Conservation (phyloP, 2,329 filamentous ascomycete genomes). For the Xylaria sp. region DNA sequence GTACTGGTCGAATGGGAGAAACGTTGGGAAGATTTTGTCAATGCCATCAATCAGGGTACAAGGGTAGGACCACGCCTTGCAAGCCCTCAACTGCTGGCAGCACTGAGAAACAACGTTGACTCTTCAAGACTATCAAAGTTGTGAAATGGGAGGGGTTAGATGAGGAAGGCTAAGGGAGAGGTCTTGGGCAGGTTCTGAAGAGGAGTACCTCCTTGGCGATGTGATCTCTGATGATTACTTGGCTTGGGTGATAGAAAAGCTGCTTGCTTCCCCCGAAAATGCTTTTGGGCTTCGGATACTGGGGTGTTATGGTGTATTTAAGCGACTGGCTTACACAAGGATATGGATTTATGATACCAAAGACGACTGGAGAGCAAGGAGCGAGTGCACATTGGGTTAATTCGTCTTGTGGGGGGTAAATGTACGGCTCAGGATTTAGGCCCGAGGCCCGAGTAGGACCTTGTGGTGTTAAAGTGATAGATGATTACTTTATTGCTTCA, state of each 20-base stretch:
- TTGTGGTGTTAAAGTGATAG: background rate
- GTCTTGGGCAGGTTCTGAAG: background rate
- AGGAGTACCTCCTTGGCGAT: background rate
- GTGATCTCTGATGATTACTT: background rate
- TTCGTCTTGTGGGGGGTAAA: background rate
- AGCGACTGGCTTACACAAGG: slow-evolving; percentile 6
- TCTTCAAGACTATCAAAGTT: slow-evolving; percentile 25
- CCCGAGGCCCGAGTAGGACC: background rate
- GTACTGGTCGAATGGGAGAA: slow-evolving; percentile 60
- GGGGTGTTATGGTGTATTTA: background rate
- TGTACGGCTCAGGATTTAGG: background rate
- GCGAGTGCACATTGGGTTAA: background rate
- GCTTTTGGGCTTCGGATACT: background rate
- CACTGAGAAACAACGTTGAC: slow-evolving; percentile 55
- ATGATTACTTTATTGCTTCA: background rate
- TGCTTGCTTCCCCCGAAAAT: background rate
- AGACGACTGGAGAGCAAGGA: background rate
- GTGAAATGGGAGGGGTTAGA: background rate
- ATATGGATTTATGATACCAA: slow-evolving; percentile 12
- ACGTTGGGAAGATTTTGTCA: slow-evolving; percentile 68
- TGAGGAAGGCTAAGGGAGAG: background rate
- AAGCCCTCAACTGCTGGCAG: slow-evolving; percentile 1
- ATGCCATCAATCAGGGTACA: slow-evolving; percentile 46
- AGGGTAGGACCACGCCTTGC: background rate
- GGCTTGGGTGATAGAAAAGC: background rate